A percentile compares a stretch with the other conserved stretches of the same genome.
Evolutionary conservation across 116 monocot species (phyloP).

Genomic region (Posidonia oceanica): DNA sequence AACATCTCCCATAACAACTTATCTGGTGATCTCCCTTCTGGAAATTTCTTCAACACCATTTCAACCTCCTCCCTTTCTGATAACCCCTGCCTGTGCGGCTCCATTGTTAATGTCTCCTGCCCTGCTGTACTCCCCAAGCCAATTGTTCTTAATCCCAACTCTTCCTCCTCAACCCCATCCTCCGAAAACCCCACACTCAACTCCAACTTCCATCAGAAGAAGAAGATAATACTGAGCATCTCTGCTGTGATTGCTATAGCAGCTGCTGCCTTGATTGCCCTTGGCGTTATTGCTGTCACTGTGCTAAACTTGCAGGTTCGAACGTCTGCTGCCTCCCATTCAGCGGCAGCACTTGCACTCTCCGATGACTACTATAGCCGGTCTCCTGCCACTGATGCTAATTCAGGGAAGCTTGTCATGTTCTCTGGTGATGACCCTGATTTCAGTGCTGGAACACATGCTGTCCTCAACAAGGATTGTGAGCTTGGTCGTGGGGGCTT

Average conservation of each 20-base stretch:
- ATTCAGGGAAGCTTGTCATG: slow-evolving; percentile 72
- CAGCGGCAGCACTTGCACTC: slow-evolving; percentile 27
- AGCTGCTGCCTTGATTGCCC: slow-evolving; percentile 42
- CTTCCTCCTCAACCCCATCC: slow-evolving; percentile 27
- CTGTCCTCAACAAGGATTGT: slow-evolving; percentile 63
- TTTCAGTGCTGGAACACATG: slow-evolving; percentile 49
- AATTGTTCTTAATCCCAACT: slow-evolving; percentile 73
- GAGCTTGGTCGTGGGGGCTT: slow-evolving; percentile 84
- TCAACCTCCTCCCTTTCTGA: slow-evolving; percentile 37
- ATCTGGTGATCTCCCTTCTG: slow-evolving; percentile 44
- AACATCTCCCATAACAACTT: slow-evolving; percentile 55
- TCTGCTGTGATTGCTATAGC: slow-evolving; percentile 69
- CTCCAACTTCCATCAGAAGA: slow-evolving; percentile 43
- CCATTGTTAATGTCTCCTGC: slow-evolving; percentile 47
- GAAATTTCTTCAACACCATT: slow-evolving; percentile 59
- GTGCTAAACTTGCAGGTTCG: slow-evolving; percentile 46
- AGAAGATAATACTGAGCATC: slow-evolving; percentile 68
- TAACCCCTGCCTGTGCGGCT: slow-evolving; percentile 62
- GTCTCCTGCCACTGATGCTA: slow-evolving; percentile 35
- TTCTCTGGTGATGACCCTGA: slow-evolving; percentile 45
- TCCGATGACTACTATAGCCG: slow-evolving; percentile 43
- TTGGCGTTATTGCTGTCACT: slow-evolving; percentile 53
- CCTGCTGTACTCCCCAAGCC: slow-evolving; percentile 53
- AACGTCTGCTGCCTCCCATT: slow-evolving; percentile 16
- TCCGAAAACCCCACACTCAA: slow-evolving; percentile 12